Percentiles rank a stretch among this genome's conserved stretches.
phyloP scores from a whole-genome alignment of 2,329 filamentous ascomycete species.

The Cytospora paraplurivora region DNA sequence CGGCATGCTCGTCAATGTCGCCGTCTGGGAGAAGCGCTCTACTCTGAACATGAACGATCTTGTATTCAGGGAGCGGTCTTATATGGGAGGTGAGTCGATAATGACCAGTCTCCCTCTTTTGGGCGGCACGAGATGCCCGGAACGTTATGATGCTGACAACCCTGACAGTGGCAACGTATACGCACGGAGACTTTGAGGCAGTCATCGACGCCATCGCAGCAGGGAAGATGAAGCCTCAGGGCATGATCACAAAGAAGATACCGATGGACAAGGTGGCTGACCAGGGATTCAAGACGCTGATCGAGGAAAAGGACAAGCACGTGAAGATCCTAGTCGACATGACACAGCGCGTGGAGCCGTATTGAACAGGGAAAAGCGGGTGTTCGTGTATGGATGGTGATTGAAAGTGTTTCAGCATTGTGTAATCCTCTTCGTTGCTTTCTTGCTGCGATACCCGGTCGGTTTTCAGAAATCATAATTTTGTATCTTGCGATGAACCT shows the following conservation, averaged over 20 bases:
- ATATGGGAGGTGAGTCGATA: slow-evolving; percentile 30
- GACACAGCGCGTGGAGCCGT: slow-evolving; percentile 22
- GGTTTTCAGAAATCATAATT: neutral
- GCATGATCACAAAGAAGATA: slow-evolving; percentile 58
- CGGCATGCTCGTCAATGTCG: slow-evolving; percentile 34
- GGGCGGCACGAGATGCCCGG: neutral
- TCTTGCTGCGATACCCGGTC: slow-evolving; percentile 22
- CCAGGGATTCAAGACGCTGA: slow-evolving; percentile 53
- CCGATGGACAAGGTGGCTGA: slow-evolving; percentile 52
- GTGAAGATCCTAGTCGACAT: slow-evolving; percentile 56
- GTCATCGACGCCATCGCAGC: slow-evolving; percentile 33
- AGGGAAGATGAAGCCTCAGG: slow-evolving; percentile 45
- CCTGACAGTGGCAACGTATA: slow-evolving; percentile 24
- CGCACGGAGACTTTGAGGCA: slow-evolving; percentile 31
- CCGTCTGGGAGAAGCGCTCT: slow-evolving; percentile 34
- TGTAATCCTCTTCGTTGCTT: slow-evolving; percentile 3
- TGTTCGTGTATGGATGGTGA: neutral
- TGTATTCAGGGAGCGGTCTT: slow-evolving; percentile 25
- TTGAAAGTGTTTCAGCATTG: neutral
- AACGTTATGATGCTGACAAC: neutral
- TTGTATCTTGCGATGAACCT: no score
- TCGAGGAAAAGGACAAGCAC: slow-evolving; percentile 56
- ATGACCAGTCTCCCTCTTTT: neutral
- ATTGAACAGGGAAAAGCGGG: neutral
- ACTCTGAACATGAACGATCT: slow-evolving; percentile 27